Evolutionary conservation across 139 green algal genomes (phyloP), one percentile per base, ranked within the genome.

Genomic region (Raphidocelis subcapitata): DNA sequence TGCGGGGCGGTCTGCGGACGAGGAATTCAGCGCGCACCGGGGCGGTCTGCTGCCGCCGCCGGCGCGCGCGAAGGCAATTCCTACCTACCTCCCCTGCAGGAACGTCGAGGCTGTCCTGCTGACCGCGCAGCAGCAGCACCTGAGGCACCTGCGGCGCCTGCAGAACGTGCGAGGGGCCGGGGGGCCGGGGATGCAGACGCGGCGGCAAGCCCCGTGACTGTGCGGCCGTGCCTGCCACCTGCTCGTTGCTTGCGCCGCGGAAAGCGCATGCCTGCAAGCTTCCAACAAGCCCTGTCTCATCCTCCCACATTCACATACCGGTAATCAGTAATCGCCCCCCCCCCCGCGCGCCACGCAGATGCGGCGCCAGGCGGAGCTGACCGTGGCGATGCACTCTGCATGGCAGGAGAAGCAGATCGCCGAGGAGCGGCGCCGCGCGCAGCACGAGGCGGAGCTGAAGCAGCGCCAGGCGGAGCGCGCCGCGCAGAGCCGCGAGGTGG

Each of bases 281-380:
- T 70, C 36, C 37, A 20, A 62, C n/a, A n/a, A 72, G 5, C 52
- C 54, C 31, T 10, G 24, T 12, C 29, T 26, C 29, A 3, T 12
- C 14, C 14, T 0, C 20, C 5, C 33, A 47, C 41, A 14, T 5
- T 3, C 23, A 15, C 4, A 15, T 16, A 64, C 5, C 3, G 57
- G 12, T 64, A 8, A 24, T 18, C 59, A 24, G 18, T 8, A 33
- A 31, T 0, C 5, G 5, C 46, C 8, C 4, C 41, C 20, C 65
- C 26, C 5, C 24, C 14, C 36, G 29, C 24, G 20, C 35, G 5
- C 2, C 12, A 49, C 29, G 29, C 67, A 84, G 78, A 47, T 84
- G 3, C 73, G 73, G 28, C 79, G 69, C 46, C 78, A 84, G n/a
- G 64, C 73, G 23, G 78, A 84, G 62, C 41, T 75, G 8, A 59